phyloP scores from a whole-genome alignment of 2,329 filamentous ascomycete species.

The Pyrenophora seminiperda region DNA sequence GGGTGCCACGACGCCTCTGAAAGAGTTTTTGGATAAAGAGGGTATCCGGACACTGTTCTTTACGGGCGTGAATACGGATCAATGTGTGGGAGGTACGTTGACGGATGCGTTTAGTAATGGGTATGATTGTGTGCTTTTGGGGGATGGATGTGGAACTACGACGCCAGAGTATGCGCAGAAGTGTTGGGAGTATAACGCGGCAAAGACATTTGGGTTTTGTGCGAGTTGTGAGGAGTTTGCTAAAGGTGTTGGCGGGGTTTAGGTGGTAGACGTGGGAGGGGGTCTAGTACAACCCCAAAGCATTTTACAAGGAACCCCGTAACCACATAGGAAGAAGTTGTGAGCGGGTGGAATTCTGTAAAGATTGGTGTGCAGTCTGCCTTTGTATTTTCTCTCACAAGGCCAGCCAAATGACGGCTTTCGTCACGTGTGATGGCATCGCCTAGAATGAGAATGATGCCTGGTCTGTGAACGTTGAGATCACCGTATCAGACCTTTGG shows the following conservation, averaged over 20 bases:
- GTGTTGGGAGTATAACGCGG: constrained; percentile 50
- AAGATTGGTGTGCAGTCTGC: too few relatives aligned
- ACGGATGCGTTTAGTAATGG: constrained; percentile 51
- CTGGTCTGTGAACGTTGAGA: too few relatives aligned
- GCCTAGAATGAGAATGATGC: too few relatives aligned
- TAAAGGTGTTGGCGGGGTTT: constrained; percentile 20
- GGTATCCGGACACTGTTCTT: constrained; percentile 50
- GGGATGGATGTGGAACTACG: constrained; percentile 51
- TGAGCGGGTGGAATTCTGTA: too few relatives aligned
- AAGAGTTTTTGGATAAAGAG: constrained; percentile 47
- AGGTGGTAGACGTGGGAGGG: too few relatives aligned
- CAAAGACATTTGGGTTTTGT: constrained; percentile 50
- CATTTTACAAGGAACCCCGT: too few relatives aligned
- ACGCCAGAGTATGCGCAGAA: constrained; percentile 48
- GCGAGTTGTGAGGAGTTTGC: constrained; percentile 44
- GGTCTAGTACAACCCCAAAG: too few relatives aligned
- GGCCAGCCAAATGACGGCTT: too few relatives aligned
- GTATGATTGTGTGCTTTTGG: constrained; percentile 51
- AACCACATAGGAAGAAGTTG: too few relatives aligned
- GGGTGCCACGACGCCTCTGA: constrained; percentile 41
- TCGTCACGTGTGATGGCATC: too few relatives aligned
- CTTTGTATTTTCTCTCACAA: too few relatives aligned
- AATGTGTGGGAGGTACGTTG: constrained; percentile 51
- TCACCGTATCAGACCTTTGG: too few relatives aligned
- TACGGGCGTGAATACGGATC: constrained; percentile 52